Evolutionary conservation across 1,284 basidiomycete genomes (phyloP), one percentile per base, ranked within the genome.

Genomic region (Heimioporus retisporus): DNA sequence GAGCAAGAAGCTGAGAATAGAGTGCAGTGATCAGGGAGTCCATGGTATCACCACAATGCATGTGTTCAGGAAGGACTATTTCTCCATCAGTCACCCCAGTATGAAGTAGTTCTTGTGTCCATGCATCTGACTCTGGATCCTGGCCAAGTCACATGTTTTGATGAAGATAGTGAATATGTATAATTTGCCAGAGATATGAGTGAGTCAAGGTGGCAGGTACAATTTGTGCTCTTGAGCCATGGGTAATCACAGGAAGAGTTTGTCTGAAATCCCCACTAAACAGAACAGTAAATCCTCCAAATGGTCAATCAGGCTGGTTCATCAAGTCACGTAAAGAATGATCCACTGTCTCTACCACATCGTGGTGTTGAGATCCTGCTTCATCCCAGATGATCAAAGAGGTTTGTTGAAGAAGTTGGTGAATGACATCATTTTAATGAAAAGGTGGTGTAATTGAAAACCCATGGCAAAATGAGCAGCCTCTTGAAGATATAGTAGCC

Each of bases 261-360:
- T 80, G 74, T 48, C 78, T 77, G 61, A 80, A 84, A 60, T 85
- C 81, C 3, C 83, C 84, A 46, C 81, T 79, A 69, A 83, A 79
- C 0, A 85, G 64, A 18, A 81, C 69, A 48, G 79, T 77, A 1
- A 81, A 68, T 7, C 83, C 83, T 18, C 81, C 83, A 79, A 84
- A 86, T 4, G 75, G 75, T 1, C 21, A 5, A 44, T 65, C 78
- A 59, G 31, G 46, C 46, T 48, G 57, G 35, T 71, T 44, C 0
- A 67, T 59, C n/a, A 84, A 59, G 59, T 84, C 80, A 16, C 58
- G 60, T 4, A 78, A 50, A 44, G 71, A 75, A 2, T 69, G 42
- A 59, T 84, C 79, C 3, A 83, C 69, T 21, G 79, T 77, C 64
- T 84, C 80, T 46, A 77, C 54, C 1, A 71, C 73, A 66, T 72